A percentile compares a stretch with the other conserved stretches of the same genome.
Conservation (phyloP, 2,329 filamentous ascomycete species). For the Scedosporium boydii region DNA sequence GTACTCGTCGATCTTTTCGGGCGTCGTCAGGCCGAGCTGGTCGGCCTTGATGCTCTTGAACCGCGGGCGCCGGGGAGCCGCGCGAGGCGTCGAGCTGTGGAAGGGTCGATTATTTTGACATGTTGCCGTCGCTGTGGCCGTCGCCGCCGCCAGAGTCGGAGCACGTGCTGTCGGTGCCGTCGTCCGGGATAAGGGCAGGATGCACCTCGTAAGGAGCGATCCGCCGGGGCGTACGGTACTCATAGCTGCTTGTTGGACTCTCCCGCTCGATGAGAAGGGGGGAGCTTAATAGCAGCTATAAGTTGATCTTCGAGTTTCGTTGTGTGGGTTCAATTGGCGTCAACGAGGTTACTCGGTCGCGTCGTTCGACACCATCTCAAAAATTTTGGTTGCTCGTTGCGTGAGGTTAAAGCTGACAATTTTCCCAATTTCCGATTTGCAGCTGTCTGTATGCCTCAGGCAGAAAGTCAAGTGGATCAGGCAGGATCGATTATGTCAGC, state of each 20-base stretch:
- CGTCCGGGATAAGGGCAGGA: not conserved
- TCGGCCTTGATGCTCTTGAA: slow-evolving; percentile 44
- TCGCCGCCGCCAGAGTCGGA: slow-evolving; percentile 24
- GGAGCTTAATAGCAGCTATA: not conserved
- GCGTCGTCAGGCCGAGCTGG: slow-evolving; percentile 39
- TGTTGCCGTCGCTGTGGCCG: slow-evolving; percentile 10
- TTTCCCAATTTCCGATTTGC: slow-evolving; percentile 1
- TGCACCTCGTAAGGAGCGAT: not conserved
- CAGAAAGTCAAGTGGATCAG: not conserved
- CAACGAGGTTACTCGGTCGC: not conserved
- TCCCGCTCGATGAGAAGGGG: not conserved
- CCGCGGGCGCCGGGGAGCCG: slow-evolving; percentile 33
- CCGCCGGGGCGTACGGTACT: slow-evolving; percentile 39
- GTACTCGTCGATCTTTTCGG: slow-evolving; percentile 33
- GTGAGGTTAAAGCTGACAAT: not conserved
- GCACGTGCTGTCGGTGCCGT: slow-evolving; percentile 37
- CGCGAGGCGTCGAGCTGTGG: slow-evolving; percentile 39
- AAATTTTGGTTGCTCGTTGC: slow-evolving; percentile 1
- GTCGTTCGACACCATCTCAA: slow-evolving; percentile 3
- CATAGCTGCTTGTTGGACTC: slow-evolving; percentile 29
- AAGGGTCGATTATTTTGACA: slow-evolving; percentile 26
- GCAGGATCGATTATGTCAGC: not conserved
- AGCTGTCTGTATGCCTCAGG: not conserved
- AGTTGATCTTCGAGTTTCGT: not conserved
- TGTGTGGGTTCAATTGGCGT: not conserved